Evolutionary conservation across 2,329 filamentous ascomycete species (phyloP).

Genomic region (Hypomyces perniciosus): DNA sequence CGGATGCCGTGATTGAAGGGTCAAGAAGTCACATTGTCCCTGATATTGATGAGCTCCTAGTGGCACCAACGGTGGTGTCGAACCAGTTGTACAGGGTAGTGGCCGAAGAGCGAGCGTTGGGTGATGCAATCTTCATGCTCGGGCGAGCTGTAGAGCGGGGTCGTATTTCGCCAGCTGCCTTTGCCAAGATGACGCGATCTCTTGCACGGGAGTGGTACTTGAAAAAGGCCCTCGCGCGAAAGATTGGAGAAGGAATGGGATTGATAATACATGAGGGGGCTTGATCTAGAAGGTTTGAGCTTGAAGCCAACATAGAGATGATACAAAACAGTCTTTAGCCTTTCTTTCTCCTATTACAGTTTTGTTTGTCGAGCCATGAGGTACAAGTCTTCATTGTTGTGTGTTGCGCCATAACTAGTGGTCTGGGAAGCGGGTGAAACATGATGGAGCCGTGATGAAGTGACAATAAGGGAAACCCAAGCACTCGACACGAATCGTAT

Average conservation of each 20-base stretch:
- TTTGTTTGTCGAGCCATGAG: too few relatives aligned
- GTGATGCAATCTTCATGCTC: slow-evolving; percentile 80
- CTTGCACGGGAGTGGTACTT: slow-evolving; percentile 75
- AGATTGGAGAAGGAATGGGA: slow-evolving; percentile 73
- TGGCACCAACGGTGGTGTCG: slow-evolving; percentile 88
- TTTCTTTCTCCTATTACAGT: too few relatives aligned
- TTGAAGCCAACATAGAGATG: too few relatives aligned
- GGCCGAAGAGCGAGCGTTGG: slow-evolving; percentile 80
- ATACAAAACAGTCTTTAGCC: too few relatives aligned
- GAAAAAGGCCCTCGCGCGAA: slow-evolving; percentile 73
- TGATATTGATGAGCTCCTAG: slow-evolving; percentile 80
- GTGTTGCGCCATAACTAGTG: too few relatives aligned
- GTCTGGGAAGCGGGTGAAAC: too few relatives aligned
- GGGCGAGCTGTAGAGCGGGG: slow-evolving; percentile 69
- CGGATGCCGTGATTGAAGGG: slow-evolving; percentile 69
- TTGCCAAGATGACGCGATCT: slow-evolving; percentile 69
- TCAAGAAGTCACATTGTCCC: slow-evolving; percentile 65
- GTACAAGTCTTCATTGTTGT: too few relatives aligned
- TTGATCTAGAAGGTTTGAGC: not conserved
- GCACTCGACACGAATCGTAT: too few relatives aligned
- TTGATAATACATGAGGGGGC: slow-evolving; percentile 31
- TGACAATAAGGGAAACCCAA: too few relatives aligned
- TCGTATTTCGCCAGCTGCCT: slow-evolving; percentile 63
- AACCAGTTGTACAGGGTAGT: slow-evolving; percentile 87
- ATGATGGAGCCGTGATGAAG: too few relatives aligned